Base-by-base conservation (phyloP, 805 yeast species). In the Saccharomycopsis fodiens region DNA sequence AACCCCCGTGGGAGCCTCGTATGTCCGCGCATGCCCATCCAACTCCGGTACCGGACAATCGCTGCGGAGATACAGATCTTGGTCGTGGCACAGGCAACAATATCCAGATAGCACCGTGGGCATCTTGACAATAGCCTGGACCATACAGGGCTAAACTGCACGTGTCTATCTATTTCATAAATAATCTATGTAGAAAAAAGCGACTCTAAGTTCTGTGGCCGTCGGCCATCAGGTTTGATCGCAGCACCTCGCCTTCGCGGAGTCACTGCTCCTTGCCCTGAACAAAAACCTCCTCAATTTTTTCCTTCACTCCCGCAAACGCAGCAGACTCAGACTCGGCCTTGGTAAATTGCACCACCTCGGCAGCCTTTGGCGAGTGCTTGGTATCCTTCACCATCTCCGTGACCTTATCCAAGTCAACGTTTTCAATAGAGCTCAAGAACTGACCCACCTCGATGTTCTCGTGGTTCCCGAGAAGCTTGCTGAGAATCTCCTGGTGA, bases 381-480 rank as follows among this genome's bases (percentile, higher is more conserved):
- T 69, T 61, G 2, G 78, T 74, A 27, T 71, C 72, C 46, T 68
- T 65, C 38, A 82, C 57, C 58, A 67, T 48, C 22, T 69, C 60
- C 1, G 85, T 78, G 2, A 82, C 69, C 23, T 68, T 52, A 0
- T 54, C 54, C 54, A 82, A 65, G 55, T 75, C 68, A 6, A 73
- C 65, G 13, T 42, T 41, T 15, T 12, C 42, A 6, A 41, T 17
- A 4, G 21, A n/a, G 12, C 35, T 83, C 80, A 88, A 72, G 59
- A 82, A 85, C 21, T 68, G 58, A 3, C 96, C 96, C 50, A 89
- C 74, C 55, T 86, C 96, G 35, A 70, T 86, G 64, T 91, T 89
- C 65, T 89, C 97, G 57, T 77, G 85, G 62, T 82, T 84, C 4
- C 97, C 97, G 25, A 72, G 73, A 45, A 88, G 67, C 8, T 74